Evolutionary conservation across 106 monocot genomes (phyloP).

Genomic region (Apostasia ramifera): DNA sequence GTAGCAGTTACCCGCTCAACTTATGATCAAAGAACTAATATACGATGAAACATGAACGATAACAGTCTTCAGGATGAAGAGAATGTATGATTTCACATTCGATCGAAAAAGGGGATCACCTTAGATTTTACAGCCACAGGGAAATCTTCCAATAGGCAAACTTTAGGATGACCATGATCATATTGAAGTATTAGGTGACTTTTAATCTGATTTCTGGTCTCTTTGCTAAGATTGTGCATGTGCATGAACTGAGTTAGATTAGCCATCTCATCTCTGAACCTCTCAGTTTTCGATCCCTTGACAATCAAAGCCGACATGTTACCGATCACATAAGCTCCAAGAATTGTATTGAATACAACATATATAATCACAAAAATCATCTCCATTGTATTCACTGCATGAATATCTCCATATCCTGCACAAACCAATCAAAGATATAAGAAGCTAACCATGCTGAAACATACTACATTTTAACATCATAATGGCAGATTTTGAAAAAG

Average conservation of each 20-base stretch:
- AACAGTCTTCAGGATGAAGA: too few species aligned
- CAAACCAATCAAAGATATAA: background rate
- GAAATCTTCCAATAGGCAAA: constrained; percentile 9
- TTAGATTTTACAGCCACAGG: constrained; percentile 8
- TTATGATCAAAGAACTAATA: too few species aligned
- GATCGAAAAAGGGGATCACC: background rate
- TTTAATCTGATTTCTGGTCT: constrained; percentile 12
- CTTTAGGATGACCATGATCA: constrained; percentile 10
- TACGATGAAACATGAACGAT: background rate
- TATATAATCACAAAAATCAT: constrained; percentile 28
- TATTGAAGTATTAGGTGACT: constrained; percentile 11
- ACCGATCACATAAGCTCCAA: constrained; percentile 13
- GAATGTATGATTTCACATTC: too few species aligned
- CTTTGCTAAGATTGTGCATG: constrained; percentile 12
- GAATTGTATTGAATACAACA: constrained; percentile 10
- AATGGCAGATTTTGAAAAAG: too few species aligned
- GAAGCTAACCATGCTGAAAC: too few species aligned
- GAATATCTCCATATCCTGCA: constrained; percentile 60
- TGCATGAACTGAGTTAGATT: constrained; percentile 17
- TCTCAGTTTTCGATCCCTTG: constrained; percentile 17
- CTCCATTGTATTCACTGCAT: constrained; percentile 59
- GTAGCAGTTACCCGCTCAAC: too few species aligned
- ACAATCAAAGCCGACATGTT: constrained; percentile 16
- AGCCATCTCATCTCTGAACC: constrained; percentile 16
- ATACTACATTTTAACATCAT: too few species aligned